Evolutionary conservation across 352 stramenopile species (phyloP).

Genomic region (Pythium apleroticum): DNA sequence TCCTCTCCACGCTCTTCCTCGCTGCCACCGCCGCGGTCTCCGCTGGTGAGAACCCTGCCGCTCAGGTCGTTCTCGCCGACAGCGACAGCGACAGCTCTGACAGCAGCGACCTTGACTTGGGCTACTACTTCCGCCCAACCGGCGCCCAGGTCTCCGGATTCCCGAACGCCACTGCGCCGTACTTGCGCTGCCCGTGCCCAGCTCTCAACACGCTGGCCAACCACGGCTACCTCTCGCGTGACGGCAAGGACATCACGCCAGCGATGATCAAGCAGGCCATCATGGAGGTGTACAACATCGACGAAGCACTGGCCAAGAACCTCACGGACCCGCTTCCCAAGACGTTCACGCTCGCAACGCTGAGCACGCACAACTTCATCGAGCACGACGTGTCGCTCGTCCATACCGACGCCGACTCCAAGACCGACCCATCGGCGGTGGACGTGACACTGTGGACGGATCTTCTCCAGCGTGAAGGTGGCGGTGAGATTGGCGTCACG

Average conservation of each 20-base stretch:
- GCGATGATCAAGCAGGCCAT: background rate
- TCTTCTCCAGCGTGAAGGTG: background rate
- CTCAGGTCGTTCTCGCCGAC: background rate
- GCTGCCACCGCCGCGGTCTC: background rate
- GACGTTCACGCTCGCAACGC: background rate
- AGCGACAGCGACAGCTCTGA: background rate
- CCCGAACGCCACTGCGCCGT: slow-evolving; percentile 22
- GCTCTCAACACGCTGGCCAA: slow-evolving; percentile 51
- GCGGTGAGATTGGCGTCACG: background rate
- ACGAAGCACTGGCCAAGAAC: background rate
- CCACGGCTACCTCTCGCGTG: slow-evolving; percentile 47
- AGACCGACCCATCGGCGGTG: background rate
- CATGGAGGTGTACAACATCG: background rate
- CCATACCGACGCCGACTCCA: background rate
- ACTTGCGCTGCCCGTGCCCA: slow-evolving; percentile 41
- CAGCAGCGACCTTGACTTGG: background rate
- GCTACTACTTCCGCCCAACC: slow-evolving; percentile 36
- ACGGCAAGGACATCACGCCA: slow-evolving; percentile 36
- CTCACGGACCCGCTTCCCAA: background rate
- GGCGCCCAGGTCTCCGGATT: slow-evolving; percentile 32
- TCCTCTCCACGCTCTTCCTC: background rate
- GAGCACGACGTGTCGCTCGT: background rate
- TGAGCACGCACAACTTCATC: background rate
- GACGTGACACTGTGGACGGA: background rate
- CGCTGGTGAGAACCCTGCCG: background rate